Base-by-base conservation (phyloP, 176 grass and related monocot species). In the Dendrocalamus sinicus region DNA sequence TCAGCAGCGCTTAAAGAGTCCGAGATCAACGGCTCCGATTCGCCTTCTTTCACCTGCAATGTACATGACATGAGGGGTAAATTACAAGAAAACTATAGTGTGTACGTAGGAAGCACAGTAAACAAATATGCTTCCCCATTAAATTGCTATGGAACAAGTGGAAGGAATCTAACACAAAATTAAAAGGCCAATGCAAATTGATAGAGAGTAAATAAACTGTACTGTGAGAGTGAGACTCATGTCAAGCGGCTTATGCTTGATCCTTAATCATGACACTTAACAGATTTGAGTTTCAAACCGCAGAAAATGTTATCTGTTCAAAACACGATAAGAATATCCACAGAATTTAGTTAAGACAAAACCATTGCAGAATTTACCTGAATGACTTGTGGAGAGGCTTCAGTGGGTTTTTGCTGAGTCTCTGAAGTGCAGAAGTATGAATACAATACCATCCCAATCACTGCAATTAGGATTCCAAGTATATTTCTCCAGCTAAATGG, bases 401-500 rank as follows among this genome's bases (percentile, higher is more conserved):
- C 96, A 35, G 63, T 82, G 54, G 96, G 44, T 81, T 98, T 98
- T 76, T 78, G 87, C 65, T 91, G 91, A 70, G 83, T 73, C 81
- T 98, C 93, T 32, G 64, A 61, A 48, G 88, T 90, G 69, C 96
- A 98, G 67, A 94, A 92, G 89, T 96, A 98, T 8, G 96, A 98
- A 72, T 98, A 98, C 28, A 84, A 91, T 22, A 91, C 69, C 96
- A 98, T 98, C 32, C 96, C 96, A 87, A 98, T 68, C 68, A 98
- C 89, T 46, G 93, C 96, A 91, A 98, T 86, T 37, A 95, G 77
- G 69, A 98, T 98, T 60, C 96, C 96, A 73, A 98, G 69, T 81
- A 98, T 95, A 81, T 98, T 98, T 86, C 93, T 95, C 96, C 91
- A 98, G 81, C 93, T 98, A 89, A 98, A 98, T 46, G 96, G 96